Evolutionary conservation across 257 asterid genomes (phyloP).

Genomic region (Scutellaria baicalensis): DNA sequence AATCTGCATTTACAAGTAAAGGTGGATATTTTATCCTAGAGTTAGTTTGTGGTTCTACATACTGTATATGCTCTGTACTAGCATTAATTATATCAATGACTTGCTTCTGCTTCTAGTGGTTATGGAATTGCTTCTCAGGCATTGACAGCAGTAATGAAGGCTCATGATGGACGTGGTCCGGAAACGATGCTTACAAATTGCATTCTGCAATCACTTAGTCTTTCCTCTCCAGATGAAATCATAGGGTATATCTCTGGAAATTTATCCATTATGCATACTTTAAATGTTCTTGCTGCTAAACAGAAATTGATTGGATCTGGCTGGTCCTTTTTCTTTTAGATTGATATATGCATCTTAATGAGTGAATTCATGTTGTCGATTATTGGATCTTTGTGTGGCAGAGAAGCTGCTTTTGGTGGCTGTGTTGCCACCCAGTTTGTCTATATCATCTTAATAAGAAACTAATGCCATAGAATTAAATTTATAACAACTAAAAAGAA

Average conservation of each 20-base stretch:
- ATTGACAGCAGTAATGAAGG: constrained; percentile 77
- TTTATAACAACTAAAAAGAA: neutral
- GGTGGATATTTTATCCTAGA: neutral
- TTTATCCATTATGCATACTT: neutral
- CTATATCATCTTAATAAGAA: neutral
- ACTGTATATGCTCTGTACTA: neutral
- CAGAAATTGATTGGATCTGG: neutral
- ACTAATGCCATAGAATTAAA: no score
- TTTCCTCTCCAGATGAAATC: constrained; percentile 85
- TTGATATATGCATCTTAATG: neutral
- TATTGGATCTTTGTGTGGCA: constrained; percentile 1
- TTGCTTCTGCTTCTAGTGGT: constrained; percentile 58
- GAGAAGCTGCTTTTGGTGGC: neutral
- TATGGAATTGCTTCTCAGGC: constrained; percentile 94
- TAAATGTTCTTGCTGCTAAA: neutral
- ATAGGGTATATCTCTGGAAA: constrained; percentile 54
- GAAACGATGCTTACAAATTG: constrained; percentile 59
- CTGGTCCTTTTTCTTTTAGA: neutral
- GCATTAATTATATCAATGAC: neutral
- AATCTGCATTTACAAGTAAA: neutral
- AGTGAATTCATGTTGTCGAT: neutral
- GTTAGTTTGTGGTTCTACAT: constrained; percentile 5
- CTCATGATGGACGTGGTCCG: constrained; percentile 96
- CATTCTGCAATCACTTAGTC: constrained; percentile 62
- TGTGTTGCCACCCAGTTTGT: neutral